Percentiles rank a stretch among this genome's conserved stretches.
These are phyloP conservation scores for Graphilbum fragrans DNA, from an alignment of 2,329 filamentous ascomycete species.

Conservation along the genomic window DNA sequence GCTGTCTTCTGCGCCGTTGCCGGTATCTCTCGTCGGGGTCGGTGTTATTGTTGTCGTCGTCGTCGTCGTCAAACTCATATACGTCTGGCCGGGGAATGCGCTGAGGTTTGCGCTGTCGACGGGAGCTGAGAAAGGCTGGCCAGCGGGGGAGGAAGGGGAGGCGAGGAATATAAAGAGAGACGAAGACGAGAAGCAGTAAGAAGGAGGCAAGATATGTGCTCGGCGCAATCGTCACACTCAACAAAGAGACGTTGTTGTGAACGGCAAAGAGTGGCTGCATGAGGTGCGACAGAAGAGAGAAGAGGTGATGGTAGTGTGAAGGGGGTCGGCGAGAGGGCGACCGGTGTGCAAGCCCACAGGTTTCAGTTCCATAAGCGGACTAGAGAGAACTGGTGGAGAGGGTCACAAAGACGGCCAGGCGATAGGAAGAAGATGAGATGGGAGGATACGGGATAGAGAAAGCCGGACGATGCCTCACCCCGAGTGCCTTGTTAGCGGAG, in stretches of 20 bases:
- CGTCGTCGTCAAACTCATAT: conserved; percentile 8
- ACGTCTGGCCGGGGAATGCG: background rate
- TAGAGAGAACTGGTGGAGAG: too few relatives aligned
- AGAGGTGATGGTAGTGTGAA: background rate
- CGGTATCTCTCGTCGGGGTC: background rate
- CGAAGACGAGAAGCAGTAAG: conserved; percentile 35
- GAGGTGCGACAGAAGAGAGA: conserved; percentile 2
- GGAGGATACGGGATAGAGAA: too few relatives aligned
- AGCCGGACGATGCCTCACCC: too few relatives aligned
- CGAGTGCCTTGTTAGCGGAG: too few relatives aligned
- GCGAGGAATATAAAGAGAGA: conserved; percentile 33
- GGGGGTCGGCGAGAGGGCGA: too few relatives aligned
- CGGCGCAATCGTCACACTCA: conserved; percentile 46
- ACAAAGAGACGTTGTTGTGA: conserved; percentile 47
- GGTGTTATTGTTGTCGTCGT: conserved; percentile 3
- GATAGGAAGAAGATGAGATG: too few relatives aligned
- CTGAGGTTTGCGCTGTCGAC: conserved; percentile 10
- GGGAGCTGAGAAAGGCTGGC: conserved; percentile 10
- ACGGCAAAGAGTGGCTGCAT: conserved; percentile 50
- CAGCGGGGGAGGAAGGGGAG: conserved; percentile 9
- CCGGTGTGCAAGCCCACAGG: too few relatives aligned
- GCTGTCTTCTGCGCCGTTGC: background rate
- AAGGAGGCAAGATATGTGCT: conserved; percentile 43
- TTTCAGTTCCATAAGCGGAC: background rate
- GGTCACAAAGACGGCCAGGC: too few relatives aligned